Evolutionary conservation across 441 rosid species (phyloP), one percentile per base, ranked within the genome.

Genomic region (Croton setiger): DNA sequence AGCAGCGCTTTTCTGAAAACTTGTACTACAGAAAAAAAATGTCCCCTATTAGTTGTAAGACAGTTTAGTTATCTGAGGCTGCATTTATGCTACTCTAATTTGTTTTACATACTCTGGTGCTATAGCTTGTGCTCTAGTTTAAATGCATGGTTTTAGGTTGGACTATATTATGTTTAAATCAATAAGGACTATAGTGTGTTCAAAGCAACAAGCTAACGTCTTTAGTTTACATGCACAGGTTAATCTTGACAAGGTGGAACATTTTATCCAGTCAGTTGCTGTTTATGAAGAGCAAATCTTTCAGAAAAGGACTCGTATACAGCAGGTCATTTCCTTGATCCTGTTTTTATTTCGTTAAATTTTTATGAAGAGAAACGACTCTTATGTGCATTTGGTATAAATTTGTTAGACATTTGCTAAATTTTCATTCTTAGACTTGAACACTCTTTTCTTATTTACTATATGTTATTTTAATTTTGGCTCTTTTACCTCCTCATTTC

Each of bases 261-360:
- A 87, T 81, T 92, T 91, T 75, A 83, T 96, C 73, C 96, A 91
- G 79, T 78, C 91, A 72, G 87, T 92, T 60, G 88, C 98, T 76
- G 85, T 82, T 56, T 65, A 83, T 74, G 99, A 96, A 83, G 98
- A 85, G 71, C 93, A 91, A 81, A 96, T 96, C 56, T 92, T 95
- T 80, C 97, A 96, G 84, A 96, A 92, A 77, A 89, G 99, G 75
- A 68, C 88, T 65, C 96, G 96, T 67, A 86, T 92, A 75, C 93
- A 91, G 73, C 94, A 87, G 99, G 98, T 85, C 63, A 23, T 59
- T 71, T 72, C 60, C 47, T 78, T 55, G n/a, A 51, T 31, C 48
- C 2, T 68, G 57, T 52, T 68, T 74, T 60, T 15, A 48, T 69
- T 71, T 48, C 4, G 9, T 53, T 21, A 4, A 51, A 27, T 36